phyloP scores from a whole-genome alignment of 768 basidiomycete genomes.

The Pisolithus microcarpus region DNA sequence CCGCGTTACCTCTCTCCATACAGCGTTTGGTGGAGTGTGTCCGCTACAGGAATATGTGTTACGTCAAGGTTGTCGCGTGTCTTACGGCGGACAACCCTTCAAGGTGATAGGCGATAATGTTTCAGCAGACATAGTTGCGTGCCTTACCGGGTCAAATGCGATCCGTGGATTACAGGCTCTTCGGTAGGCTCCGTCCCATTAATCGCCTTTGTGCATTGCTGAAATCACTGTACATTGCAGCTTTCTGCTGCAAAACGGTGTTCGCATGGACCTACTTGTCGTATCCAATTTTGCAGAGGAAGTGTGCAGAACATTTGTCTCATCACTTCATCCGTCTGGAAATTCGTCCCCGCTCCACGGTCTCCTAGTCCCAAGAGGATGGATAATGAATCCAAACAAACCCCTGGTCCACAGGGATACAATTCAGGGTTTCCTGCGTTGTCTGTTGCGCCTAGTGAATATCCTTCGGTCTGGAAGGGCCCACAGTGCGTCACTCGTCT shows the following conservation, averaged over 20 bases:
- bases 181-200: not conserved
- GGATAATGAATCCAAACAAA: constrained; percentile 30
- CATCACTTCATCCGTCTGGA: constrained; percentile 19
- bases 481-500: not conserved
- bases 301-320: constrained; percentile 35
- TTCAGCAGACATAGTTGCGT: not conserved
- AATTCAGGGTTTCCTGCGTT: not conserved
- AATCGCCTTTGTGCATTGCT: not conserved
- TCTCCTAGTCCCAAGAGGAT: constrained; percentile 47
- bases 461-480: not conserved
- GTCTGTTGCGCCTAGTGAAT: not conserved
- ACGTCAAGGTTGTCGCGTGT: too few species aligned
- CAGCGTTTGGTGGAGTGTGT: not conserved
- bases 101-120: too few species aligned
- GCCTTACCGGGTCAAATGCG: not conserved
- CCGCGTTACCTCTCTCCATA: not conserved
- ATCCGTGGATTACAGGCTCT: not conserved
- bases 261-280: constrained; percentile 39
- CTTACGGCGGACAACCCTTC: not conserved
- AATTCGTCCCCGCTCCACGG: constrained; percentile 29
- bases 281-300: constrained; percentile 49
- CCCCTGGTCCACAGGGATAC: constrained; percentile 8
- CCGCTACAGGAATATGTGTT: not conserved
- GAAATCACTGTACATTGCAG: constrained; percentile 21
- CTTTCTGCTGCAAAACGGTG: constrained; percentile 31